Conservation (phyloP, 352 stramenopile genomes). For the Phytophthora citrophthora region DNA sequence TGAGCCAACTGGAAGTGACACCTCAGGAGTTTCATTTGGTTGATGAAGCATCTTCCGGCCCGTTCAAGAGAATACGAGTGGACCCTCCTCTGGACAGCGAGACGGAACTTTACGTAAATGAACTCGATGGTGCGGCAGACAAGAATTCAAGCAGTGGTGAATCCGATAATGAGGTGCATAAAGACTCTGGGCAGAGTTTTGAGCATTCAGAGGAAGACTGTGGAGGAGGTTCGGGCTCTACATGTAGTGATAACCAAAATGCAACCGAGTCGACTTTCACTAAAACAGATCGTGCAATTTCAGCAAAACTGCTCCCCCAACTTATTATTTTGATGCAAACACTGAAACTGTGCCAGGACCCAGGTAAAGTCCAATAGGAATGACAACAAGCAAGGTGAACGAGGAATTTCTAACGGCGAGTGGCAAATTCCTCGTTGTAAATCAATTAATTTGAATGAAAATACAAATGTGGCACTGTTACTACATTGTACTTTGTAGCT, state of each 20-base stretch:
- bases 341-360: background rate
- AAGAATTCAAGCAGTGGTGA: background rate
- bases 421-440: background rate
- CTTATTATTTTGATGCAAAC: no score
- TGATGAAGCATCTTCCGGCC: background rate
- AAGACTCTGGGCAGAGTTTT: slow-evolving; percentile 1
- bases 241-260: background rate
- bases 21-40: slow-evolving; percentile 2
- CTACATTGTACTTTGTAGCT: background rate
- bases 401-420: slow-evolving; percentile 1
- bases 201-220: background rate
- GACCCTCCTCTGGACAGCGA: background rate
- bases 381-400: background rate
- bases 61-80: slow-evolving; percentile 6
- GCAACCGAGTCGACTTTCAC: background rate
- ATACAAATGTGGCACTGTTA: background rate
- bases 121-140: background rate
- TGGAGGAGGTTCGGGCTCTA: background rate
- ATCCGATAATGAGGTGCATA: slow-evolving; percentile 3
- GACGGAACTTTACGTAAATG: background rate
- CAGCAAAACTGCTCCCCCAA: no score
- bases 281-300: no score
- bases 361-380: no score
- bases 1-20: slow-evolving; percentile 1
- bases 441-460: background rate